Conservation (phyloP, 768 basidiomycete genomes). For the Mycena indigotica region DNA sequence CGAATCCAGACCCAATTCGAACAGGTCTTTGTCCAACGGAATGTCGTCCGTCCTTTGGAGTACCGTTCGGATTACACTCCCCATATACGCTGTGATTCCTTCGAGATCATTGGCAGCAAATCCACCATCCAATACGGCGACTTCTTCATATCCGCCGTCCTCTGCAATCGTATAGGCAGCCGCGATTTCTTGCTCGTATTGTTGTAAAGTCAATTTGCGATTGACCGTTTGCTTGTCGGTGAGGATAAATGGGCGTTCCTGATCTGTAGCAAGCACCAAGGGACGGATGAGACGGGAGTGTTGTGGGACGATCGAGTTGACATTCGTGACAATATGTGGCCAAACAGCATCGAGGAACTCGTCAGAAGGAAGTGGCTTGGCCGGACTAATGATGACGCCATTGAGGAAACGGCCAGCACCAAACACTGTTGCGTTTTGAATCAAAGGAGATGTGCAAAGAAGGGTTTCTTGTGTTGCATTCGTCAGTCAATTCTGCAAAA, state of each 20-base stretch:
- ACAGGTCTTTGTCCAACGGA: constrained; percentile 3
- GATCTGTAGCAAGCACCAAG: constrained; percentile 27
- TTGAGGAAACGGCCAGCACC: constrained; percentile 27
- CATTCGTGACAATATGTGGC: constrained; percentile 24
- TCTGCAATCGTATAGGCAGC: constrained; percentile 24
- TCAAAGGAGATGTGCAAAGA: constrained; percentile 21
- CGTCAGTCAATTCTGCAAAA: not conserved
- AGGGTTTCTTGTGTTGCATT: constrained; percentile 24
- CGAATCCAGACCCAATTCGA: constrained; percentile 8
- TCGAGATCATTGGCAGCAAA: not conserved
- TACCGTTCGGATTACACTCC: not conserved
- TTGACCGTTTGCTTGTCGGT: constrained; percentile 30
- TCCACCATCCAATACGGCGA: constrained; percentile 1
- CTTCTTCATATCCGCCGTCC: constrained; percentile 12
- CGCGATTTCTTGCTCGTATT: constrained; percentile 31
- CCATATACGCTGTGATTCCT: not conserved
- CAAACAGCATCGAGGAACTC: constrained; percentile 24
- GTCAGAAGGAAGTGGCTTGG: not conserved
- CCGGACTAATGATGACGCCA: constrained; percentile 25
- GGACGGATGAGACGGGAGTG: constrained; percentile 30
- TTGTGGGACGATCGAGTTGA: constrained; percentile 27
- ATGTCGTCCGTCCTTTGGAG: not conserved
- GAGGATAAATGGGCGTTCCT: constrained; percentile 24
- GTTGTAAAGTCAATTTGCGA: constrained; percentile 20
- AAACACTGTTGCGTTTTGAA: constrained; percentile 26